Evolutionary conservation across 345 rosid species (phyloP).

Genomic region (Atalantia buxifolia): DNA sequence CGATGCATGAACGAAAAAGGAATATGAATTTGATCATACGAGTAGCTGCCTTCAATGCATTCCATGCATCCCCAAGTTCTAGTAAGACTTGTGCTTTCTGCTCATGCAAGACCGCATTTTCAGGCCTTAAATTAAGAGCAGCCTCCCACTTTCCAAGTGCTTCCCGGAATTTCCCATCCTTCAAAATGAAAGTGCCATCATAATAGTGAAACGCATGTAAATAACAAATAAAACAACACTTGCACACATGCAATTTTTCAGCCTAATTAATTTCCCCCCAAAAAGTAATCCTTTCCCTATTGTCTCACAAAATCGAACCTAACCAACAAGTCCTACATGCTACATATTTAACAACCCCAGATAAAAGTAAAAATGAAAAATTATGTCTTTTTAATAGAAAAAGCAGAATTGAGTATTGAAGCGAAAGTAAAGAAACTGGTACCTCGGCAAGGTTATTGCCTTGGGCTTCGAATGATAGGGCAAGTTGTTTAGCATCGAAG

Average conservation of each 20-base stretch:
- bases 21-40: constrained; percentile 31
- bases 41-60: constrained; percentile 72
- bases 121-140: constrained; percentile 67
- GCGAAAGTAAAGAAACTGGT: not conserved
- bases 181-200: constrained; percentile 17
- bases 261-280: no score
- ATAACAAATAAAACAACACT: no score
- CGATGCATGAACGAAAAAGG: not conserved
- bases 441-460: constrained; percentile 88
- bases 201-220: not conserved
- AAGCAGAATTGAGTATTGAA: no score
- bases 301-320: not conserved
- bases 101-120: constrained; percentile 68
- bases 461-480: constrained; percentile 54
- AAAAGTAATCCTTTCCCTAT: no score
- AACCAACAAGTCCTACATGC: no score
- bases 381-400: not conserved
- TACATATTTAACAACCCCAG: no score
- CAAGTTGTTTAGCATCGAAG: constrained; percentile 34
- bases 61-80: constrained; percentile 87
- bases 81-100: constrained; percentile 92
- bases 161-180: constrained; percentile 82
- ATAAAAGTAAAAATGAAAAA: not conserved
- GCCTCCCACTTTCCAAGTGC: constrained; percentile 93
- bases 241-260: no score